These are phyloP conservation scores for Rosa rugosa DNA, from an alignment of 306 rosid genomes.

Conservation along the genomic window DNA sequence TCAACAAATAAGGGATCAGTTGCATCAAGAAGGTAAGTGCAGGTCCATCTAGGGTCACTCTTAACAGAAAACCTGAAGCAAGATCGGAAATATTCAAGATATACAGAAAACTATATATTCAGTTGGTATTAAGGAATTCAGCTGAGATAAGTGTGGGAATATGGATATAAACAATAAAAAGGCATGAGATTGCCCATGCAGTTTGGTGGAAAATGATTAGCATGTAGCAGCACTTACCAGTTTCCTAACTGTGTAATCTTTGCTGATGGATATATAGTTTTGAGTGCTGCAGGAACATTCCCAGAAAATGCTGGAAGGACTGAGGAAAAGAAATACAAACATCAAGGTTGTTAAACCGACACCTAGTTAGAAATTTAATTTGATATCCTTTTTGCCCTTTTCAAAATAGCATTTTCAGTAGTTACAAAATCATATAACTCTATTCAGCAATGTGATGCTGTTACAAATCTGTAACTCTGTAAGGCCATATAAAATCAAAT, in stretches of 20 bases:
- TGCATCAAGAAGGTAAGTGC: slow-evolving; percentile 96
- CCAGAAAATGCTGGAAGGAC: slow-evolving; percentile 97
- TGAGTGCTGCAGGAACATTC: slow-evolving; percentile 81
- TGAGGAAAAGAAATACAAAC: slow-evolving; percentile 39
- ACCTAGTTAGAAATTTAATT: not conserved
- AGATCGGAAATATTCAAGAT: not conserved
- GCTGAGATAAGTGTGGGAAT: not conserved
- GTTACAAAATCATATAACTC: not conserved
- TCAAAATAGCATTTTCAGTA: not conserved
- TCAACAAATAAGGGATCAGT: slow-evolving; percentile 83
- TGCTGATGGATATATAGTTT: slow-evolving; percentile 69
- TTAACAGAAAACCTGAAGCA: slow-evolving; percentile 73
- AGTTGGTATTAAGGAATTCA: not conserved
- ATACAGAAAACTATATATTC: not conserved
- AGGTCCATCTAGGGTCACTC: slow-evolving; percentile 74
- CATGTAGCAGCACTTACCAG: slow-evolving; percentile 50
- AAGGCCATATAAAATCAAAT: not conserved
- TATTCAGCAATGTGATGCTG: not conserved
- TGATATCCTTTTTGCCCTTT: not conserved
- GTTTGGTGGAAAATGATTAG: not conserved
- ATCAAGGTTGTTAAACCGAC: slow-evolving; percentile 7
- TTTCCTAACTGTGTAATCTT: slow-evolving; percentile 88
- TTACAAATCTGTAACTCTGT: not conserved
- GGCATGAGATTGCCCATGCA: not conserved
- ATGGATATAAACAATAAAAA: not conserved